Evolutionary conservation across 1,139 yeast species (phyloP), one percentile per base, ranked within the genome.

Genomic region (Suhomyces maxii): DNA sequence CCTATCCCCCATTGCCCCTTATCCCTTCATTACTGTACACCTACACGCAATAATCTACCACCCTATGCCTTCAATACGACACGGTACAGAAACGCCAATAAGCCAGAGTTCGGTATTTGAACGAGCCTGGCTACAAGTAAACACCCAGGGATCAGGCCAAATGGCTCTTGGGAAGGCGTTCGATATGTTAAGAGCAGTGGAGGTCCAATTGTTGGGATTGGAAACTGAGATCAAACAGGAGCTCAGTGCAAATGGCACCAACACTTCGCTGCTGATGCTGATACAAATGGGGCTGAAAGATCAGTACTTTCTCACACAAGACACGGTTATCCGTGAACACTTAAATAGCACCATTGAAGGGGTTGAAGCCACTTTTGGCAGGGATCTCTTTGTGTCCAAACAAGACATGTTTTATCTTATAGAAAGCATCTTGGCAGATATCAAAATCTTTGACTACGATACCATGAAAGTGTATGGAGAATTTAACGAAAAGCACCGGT

Each of bases 381-480:
- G 45, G 12, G 49, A 51, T 33, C 50, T 51, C 34, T 35, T 43
- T 36, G 32, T 53, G 8, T 41, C 47, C n/a, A 53, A 51, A 30
- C 12, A 32, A 4, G 56, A 53, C 39, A 50, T 54, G 51, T 47
- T 53, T 28, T 43, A 41, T 8, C 40, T 56, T 13, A 32, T 53
- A 12, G 46, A 48, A 34, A 40, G 41, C 23, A 37, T 51, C 1
- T 48, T 57, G 23, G 46, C 41, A 7, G 55, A 51, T 18, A 42
- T 56, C 46, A 50, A 52, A 37, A 44, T 56, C 30, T 49, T 54
- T 31, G 56, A 55, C 44, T 48, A 46, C 37, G 40, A 44, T 26
- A 45, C 45, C 30, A 40, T 47, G 38, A 49, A 48, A 23, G 42
- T 49, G 7, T 53, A 50, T 37, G 56, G 56, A 2, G 43, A 48